These are phyloP conservation scores for Zymoseptoria pseudotritici DNA, from an alignment of 2,329 filamentous ascomycete genomes.

Conservation along the genomic window DNA sequence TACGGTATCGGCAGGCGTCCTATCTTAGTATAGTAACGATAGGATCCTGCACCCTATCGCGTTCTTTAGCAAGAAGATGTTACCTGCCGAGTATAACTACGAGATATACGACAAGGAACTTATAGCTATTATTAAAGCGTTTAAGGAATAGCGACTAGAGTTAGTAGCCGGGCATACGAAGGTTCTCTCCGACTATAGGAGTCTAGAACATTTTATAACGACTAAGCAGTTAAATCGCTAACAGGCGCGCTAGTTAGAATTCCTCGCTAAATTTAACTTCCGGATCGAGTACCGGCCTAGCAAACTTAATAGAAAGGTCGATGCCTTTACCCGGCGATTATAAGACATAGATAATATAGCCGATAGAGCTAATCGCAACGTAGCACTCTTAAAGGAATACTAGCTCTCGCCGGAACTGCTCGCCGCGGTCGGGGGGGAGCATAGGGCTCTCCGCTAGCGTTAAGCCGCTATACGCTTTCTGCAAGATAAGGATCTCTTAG, in stretches of 20 bases:
- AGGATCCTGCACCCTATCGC: conserved; percentile 10
- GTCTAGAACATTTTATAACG: conserved; percentile 24
- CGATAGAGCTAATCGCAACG: not conserved
- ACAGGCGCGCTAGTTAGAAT: conserved; percentile 21
- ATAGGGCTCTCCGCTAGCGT: not conserved
- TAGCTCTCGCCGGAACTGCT: not conserved
- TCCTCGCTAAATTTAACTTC: conserved; percentile 22
- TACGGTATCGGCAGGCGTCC: not conserved
- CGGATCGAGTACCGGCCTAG: conserved; percentile 15
- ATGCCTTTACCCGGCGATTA: not conserved
- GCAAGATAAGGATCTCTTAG: not conserved
- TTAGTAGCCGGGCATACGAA: conserved; percentile 8
- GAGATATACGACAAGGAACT: conserved; percentile 26
- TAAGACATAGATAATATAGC: not conserved
- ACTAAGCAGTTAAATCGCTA: conserved; percentile 23
- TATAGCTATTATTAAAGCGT: conserved; percentile 25
- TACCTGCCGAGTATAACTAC: conserved; percentile 9
- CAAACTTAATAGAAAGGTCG: not conserved
- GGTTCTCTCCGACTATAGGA: conserved; percentile 26
- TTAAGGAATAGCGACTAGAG: conserved; percentile 23
- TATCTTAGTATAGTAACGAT: not conserved
- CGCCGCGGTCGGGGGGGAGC: no score
- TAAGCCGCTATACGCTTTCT: not conserved
- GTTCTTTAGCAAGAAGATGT: conserved; percentile 22
- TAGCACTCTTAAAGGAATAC: not conserved